Conservation (phyloP, 139 green algal genomes). For the Axilococcus clingmanii region DNA sequence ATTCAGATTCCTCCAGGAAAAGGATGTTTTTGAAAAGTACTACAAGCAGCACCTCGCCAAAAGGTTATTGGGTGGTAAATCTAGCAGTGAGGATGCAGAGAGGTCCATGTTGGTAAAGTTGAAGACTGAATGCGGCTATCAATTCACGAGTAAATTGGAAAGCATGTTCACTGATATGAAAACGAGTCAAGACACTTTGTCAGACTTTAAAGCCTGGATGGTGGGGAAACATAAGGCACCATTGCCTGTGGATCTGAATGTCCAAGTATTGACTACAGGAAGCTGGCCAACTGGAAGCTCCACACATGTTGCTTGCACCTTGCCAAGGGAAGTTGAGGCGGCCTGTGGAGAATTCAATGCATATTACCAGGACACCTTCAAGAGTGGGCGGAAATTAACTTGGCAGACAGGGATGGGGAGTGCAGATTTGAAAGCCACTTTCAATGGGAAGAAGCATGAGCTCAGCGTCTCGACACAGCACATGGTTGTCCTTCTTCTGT, state of each 20-base stretch:
- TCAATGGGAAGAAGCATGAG: conserved; percentile 67
- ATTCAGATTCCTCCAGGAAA: conserved; percentile 82
- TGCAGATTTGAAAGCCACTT: conserved; percentile 72
- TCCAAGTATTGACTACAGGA: conserved; percentile 92
- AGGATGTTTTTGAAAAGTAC: conserved; percentile 99
- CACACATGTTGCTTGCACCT: conserved; percentile 46
- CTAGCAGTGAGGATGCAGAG: conserved; percentile 53
- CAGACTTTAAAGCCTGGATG: conserved; percentile 57
- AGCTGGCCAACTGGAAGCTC: conserved; percentile 65
- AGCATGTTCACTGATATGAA: conserved; percentile 99
- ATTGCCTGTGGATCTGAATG: conserved; percentile 63
- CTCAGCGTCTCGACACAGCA: conserved; percentile 89
- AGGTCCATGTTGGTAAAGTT: conserved; percentile 90
- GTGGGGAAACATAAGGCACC: conserved; percentile 16
- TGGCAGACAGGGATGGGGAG: conserved; percentile 96
- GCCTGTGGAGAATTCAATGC: conserved; percentile 62
- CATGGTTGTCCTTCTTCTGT: conserved; percentile 88
- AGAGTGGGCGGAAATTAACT: conserved; percentile 68
- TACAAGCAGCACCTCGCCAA: conserved; percentile 98
- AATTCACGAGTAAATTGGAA: conserved; percentile 98
- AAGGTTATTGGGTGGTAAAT: conserved; percentile 69
- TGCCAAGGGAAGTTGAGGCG: conserved; percentile 73
- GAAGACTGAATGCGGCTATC: conserved; percentile 97
- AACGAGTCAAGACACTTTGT: conserved; percentile 75
- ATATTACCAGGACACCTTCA: conserved; percentile 73